These are phyloP conservation scores for Rubia peregrina DNA, from an alignment of 305 asterid species.

Conservation along the genomic window DNA sequence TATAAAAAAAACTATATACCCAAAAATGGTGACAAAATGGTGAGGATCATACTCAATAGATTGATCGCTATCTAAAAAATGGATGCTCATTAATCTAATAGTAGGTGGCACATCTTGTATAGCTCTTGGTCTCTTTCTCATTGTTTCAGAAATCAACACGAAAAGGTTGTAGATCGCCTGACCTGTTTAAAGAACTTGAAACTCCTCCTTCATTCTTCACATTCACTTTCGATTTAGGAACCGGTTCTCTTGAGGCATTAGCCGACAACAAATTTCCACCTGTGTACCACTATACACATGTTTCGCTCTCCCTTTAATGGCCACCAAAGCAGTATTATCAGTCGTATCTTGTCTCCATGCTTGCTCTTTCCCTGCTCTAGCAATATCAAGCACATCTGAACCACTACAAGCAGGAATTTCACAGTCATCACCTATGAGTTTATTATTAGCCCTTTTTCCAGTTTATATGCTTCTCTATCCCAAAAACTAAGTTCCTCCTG, in stretches of 20 bases:
- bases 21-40: background rate
- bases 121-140: background rate
- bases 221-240: background rate
- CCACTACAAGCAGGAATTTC: constrained; percentile 22
- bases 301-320: constrained; percentile 6
- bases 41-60: background rate
- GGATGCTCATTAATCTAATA: background rate
- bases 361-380: constrained; percentile 16
- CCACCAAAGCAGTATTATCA: constrained; percentile 18
- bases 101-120: background rate
- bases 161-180: background rate
- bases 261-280: background rate
- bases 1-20: background rate
- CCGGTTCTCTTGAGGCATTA: constrained; percentile 6
- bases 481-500: constrained; percentile 28
- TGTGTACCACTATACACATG: background rate
- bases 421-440: constrained; percentile 22
- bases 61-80: background rate
- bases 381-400: constrained; percentile 28
- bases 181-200: constrained; percentile 12
- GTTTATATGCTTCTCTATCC: constrained; percentile 20
- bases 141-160: background rate
- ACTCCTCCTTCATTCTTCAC: constrained; percentile 12
- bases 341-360: constrained; percentile 24
- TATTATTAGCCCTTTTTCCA: constrained; percentile 28